Evolutionary conservation across 306 rosid genomes (phyloP).

Genomic region (Inga oerstediana): DNA sequence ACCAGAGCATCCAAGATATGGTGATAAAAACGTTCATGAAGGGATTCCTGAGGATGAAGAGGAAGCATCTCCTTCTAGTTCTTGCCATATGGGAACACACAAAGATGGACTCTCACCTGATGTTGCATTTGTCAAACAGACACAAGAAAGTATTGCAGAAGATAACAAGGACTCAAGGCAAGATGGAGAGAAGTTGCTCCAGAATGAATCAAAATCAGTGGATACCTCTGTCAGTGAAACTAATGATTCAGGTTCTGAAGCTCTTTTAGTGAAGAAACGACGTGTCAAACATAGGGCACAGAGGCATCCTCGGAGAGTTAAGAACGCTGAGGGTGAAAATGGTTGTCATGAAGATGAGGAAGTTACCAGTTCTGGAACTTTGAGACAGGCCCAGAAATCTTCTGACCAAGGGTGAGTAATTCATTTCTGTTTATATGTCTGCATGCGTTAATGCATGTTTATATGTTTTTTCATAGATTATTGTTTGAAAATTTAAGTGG

Average conservation of each 20-base stretch:
- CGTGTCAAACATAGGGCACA: neutral
- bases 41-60: constrained; percentile 23
- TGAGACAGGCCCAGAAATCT: neutral
- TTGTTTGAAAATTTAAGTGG: neutral
- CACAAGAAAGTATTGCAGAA: constrained; percentile 19
- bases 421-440: neutral
- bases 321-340: neutral
- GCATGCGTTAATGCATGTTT: neutral
- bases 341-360: neutral
- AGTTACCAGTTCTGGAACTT: constrained; percentile 31
- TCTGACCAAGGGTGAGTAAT: constrained; percentile 33
- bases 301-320: constrained; percentile 12
- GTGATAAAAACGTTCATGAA: constrained; percentile 13
- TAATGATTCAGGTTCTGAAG: constrained; percentile 30
- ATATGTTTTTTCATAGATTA: neutral
- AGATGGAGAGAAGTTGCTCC: constrained; percentile 30
- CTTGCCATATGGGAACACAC: constrained; percentile 23
- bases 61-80: constrained; percentile 19
- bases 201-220: constrained; percentile 10
- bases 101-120: constrained; percentile 2
- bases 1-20: constrained; percentile 24
- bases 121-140: constrained; percentile 21
- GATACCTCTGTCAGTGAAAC: constrained; percentile 43
- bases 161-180: constrained; percentile 25
- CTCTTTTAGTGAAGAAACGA: neutral